Percentiles rank a stretch among this genome's conserved stretches.
These are phyloP conservation scores for Escovopsis sp. DNA, from an alignment of 2,329 filamentous ascomycete genomes.

Conservation along the genomic window DNA sequence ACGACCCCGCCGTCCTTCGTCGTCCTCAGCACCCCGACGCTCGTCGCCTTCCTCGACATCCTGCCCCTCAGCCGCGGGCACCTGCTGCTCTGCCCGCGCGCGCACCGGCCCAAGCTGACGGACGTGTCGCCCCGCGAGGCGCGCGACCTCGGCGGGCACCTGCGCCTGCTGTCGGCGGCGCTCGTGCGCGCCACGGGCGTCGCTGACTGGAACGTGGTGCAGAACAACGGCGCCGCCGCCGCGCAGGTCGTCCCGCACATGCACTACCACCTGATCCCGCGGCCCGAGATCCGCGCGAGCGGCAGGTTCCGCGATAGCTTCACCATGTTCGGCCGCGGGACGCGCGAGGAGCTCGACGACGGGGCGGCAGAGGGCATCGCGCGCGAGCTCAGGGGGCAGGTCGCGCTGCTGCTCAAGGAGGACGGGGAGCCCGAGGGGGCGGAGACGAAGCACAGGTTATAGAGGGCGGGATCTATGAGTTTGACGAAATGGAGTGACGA, in stretches of 20 bases:
- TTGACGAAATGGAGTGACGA: background rate
- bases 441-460: slow-evolving; percentile 23
- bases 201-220: slow-evolving; percentile 87
- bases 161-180: slow-evolving; percentile 59
- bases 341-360: slow-evolving; percentile 60
- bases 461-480: slow-evolving; percentile 4
- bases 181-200: slow-evolving; percentile 55
- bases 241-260: slow-evolving; percentile 89
- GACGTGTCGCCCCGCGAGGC: slow-evolving; percentile 52
- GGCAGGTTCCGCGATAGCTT: slow-evolving; percentile 47
- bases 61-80: slow-evolving; percentile 75
- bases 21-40: slow-evolving; percentile 60
- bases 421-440: slow-evolving; percentile 16
- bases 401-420: slow-evolving; percentile 32
- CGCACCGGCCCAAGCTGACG: slow-evolving; percentile 63
- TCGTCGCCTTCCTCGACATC: slow-evolving; percentile 87
- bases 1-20: slow-evolving; percentile 40
- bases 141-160: slow-evolving; percentile 48
- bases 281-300: slow-evolving; percentile 50
- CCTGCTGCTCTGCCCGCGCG: slow-evolving; percentile 64
- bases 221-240: slow-evolving; percentile 84
- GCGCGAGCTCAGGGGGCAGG: slow-evolving; percentile 32
- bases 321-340: slow-evolving; percentile 69
- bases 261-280: slow-evolving; percentile 87
- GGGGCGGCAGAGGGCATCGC: slow-evolving; percentile 53